These are phyloP conservation scores for Ganoderma leucocontextum DNA, from an alignment of 1,284 basidiomycete species.

Conservation along the genomic window DNA sequence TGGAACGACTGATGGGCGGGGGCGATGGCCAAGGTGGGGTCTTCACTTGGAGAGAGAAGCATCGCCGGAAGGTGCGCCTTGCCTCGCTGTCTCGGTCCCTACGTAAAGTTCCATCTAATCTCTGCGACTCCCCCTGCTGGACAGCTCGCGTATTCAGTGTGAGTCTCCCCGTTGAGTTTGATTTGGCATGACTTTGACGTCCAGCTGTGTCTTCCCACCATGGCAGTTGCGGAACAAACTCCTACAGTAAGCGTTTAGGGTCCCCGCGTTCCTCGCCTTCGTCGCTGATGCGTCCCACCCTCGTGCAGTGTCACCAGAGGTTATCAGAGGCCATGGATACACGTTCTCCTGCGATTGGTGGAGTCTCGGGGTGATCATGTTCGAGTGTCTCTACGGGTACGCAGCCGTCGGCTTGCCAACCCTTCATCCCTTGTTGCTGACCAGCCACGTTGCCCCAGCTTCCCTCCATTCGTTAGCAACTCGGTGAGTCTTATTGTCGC, in stretches of 20 bases:
- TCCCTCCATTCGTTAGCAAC: conserved; percentile 92
- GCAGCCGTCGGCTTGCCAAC: conserved; percentile 41
- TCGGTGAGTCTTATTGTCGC: conserved; percentile 62
- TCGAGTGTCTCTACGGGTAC: conserved; percentile 89
- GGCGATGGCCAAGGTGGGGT: conserved; percentile 80
- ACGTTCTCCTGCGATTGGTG: conserved; percentile 98
- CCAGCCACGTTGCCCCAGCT: conserved; percentile 55
- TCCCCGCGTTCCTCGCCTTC: conserved; percentile 8
- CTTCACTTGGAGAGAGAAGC: conserved; percentile 95
- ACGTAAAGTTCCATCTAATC: conserved; percentile 31
- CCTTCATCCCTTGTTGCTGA: conserved; percentile 9
- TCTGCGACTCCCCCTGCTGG: conserved; percentile 31
- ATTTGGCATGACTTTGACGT: conserved; percentile 27
- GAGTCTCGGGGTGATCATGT: conserved; percentile 95
- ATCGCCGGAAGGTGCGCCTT: conserved; percentile 78
- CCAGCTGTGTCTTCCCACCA: conserved; percentile 36
- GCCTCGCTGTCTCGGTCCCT: conserved; percentile 19
- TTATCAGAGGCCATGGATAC: conserved; percentile 93
- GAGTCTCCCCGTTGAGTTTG: conserved; percentile 46
- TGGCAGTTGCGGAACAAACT: conserved; percentile 85
- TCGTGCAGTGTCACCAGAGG: conserved; percentile 89
- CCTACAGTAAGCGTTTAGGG: conserved; percentile 75
- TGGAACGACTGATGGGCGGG: conserved; percentile 83
- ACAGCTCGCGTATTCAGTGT: conserved; percentile 94
- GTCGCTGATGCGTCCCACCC: conserved; percentile 11